Evolutionary conservation across 305 asterid genomes (phyloP), one percentile per base, ranked within the genome.

Genomic region (Galium porrigens): DNA sequence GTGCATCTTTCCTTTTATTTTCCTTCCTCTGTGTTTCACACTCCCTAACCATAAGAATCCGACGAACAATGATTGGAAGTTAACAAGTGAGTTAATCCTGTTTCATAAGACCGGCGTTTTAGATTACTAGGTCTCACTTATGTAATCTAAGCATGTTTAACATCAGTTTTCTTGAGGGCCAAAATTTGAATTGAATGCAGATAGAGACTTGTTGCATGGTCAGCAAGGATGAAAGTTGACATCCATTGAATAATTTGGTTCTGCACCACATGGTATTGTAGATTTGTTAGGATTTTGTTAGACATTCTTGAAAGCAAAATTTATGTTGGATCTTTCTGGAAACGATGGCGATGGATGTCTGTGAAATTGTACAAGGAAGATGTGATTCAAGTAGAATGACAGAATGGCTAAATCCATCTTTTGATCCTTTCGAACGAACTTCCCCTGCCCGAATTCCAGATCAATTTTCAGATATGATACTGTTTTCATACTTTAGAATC

Each of bases 181-280:
- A 41, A 11, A 48, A 15, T 53, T 53, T 22, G 34, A 5, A 12
- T 34, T 60, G 48, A 52, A 60, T n/a, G 7, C 54, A 48, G 54
- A 48, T 48, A 0, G 42, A 69, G 10, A 53, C 42, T 25, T 48
- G 72, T 61, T 68, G 62, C 72, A 66, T 37, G 44, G 55, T 61
- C 59, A 59, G 54, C 66, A 36, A 48, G 48, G 46, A 18, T 9
- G 29, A 7, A 11, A 59, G 41, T 10, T 51, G 41, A 29, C 48
- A 52, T 27, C 6, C 34, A 9, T 39, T 41, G 29, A 49, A 34
- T 17, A 39, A 22, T 32, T 63, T 62, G 64, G 49, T 54, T 4
- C 54, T 48, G 29, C 58, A 37, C 14, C 64, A 69, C 73, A 41
- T 41, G 64, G 18, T 41, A 12, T 14, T 61, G 66, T 61, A 39